These are phyloP conservation scores for Bothriochloa decipiens DNA, from an alignment of 176 grass and related monocot genomes.

Conservation along the genomic window DNA sequence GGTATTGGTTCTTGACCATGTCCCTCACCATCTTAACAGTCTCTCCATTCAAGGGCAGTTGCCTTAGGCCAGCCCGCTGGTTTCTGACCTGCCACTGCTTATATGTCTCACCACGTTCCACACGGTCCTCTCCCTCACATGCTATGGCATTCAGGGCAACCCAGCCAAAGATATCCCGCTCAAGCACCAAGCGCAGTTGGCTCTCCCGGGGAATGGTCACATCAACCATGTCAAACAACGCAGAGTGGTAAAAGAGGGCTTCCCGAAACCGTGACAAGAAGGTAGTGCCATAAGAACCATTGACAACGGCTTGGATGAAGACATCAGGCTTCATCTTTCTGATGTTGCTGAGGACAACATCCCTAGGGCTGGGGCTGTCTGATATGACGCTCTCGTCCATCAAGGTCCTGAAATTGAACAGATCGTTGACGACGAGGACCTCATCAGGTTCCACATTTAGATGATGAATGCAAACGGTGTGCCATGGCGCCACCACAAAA, in stretches of 20 bases:
- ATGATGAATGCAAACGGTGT: background rate
- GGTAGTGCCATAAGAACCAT: conserved; percentile 4
- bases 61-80: conserved; percentile 42
- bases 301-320: background rate
- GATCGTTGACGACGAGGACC: background rate
- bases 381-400: background rate
- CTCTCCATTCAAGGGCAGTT: conserved; percentile 45
- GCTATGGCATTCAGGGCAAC: conserved; percentile 11
- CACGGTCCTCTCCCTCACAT: conserved; percentile 15
- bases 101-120: conserved; percentile 47
- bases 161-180: conserved; percentile 36
- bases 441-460: conserved; percentile 1
- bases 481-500: background rate
- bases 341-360: conserved; percentile 4
- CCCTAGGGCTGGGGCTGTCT: background rate
- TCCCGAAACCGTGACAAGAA: conserved; percentile 33
- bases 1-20: conserved; percentile 43
- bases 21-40: conserved; percentile 28
- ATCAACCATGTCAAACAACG: conserved; percentile 51
- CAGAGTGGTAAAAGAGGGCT: conserved; percentile 44
- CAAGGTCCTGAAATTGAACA: conserved; percentile 43
- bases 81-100: conserved; percentile 51
- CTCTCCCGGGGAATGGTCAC: conserved; percentile 22
- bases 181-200: conserved; percentile 37
- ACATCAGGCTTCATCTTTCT: background rate